Evolutionary conservation across 768 basidiomycete species (phyloP).

Genomic region (Auriscalpium microsporum): DNA sequence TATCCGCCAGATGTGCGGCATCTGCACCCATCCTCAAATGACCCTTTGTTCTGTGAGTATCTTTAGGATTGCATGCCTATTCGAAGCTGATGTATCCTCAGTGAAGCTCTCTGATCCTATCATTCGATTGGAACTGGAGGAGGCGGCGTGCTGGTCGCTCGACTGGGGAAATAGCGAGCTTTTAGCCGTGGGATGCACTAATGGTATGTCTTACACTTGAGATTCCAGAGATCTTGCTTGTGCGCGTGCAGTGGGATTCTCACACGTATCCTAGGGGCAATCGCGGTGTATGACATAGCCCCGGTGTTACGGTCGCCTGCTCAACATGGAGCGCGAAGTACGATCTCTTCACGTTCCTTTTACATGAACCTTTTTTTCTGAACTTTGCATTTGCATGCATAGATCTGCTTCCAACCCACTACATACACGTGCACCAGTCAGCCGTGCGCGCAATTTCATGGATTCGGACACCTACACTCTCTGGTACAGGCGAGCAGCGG

Average conservation of each 20-base stretch:
- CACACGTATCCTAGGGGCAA: slow-evolving; percentile 31
- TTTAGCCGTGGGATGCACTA: slow-evolving; percentile 76
- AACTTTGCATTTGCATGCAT: neutral
- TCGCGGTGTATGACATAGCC: slow-evolving; percentile 51
- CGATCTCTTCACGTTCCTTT: neutral
- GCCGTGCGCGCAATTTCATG: slow-evolving; percentile 71
- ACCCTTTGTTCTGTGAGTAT: slow-evolving; percentile 7
- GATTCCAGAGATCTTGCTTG: neutral
- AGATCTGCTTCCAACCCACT: slow-evolving; percentile 59
- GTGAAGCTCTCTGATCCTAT: slow-evolving; percentile 57
- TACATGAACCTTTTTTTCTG: too few relatives aligned
- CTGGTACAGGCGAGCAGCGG: slow-evolving; percentile 36
- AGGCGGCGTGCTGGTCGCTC: slow-evolving; percentile 67
- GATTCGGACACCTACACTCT: slow-evolving; percentile 57
- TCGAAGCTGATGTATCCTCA: slow-evolving; percentile 19
- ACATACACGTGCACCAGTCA: slow-evolving; percentile 67
- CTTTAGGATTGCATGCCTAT: too few relatives aligned
- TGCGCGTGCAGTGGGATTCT: neutral
- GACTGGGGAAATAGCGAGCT: slow-evolving; percentile 88
- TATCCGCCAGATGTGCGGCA: slow-evolving; percentile 49
- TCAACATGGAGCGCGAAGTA: neutral
- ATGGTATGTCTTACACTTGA: slow-evolving; percentile 41
- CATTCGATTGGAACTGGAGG: slow-evolving; percentile 65
- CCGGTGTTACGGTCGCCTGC: neutral
- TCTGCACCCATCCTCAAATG: neutral